Conservation (phyloP, 306 rosid species). For the Vigna angularis region DNA sequence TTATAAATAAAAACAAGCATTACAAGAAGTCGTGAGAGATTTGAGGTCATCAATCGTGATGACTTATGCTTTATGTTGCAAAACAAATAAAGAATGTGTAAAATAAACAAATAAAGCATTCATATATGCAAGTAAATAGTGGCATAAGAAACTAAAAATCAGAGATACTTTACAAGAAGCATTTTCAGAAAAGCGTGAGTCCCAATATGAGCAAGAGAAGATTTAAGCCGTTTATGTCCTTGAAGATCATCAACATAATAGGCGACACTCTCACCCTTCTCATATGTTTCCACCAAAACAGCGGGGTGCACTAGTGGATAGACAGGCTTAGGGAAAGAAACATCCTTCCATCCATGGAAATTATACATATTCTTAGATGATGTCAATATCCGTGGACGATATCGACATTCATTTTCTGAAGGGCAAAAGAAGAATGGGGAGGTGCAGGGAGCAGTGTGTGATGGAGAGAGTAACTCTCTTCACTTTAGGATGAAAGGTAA, state of each 20-base stretch:
- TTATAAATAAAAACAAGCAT: background rate
- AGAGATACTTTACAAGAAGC: conserved; percentile 81
- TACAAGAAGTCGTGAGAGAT: conserved; percentile 2
- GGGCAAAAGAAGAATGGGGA: too few relatives aligned
- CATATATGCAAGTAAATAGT: conserved; percentile 30
- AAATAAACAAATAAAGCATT: background rate
- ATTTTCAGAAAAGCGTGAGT: conserved; percentile 96
- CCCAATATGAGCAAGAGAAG: conserved; percentile 95
- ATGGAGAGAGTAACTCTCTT: too few relatives aligned
- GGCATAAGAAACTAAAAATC: conserved; percentile 28
- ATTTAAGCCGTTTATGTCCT: conserved; percentile 81
- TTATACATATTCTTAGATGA: conserved; percentile 62
- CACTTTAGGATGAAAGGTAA: too few relatives aligned
- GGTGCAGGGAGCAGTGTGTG: too few relatives aligned
- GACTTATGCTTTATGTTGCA: background rate
- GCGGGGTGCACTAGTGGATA: conserved; percentile 98
- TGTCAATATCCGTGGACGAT: too few relatives aligned
- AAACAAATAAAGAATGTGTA: background rate
- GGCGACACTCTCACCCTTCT: conserved; percentile 90
- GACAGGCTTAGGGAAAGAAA: conserved; percentile 95
- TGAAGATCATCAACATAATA: conserved; percentile 82
- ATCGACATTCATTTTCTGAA: too few relatives aligned
- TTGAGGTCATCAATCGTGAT: background rate
- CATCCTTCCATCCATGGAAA: conserved; percentile 94
- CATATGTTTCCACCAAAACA: conserved; percentile 95